Conservation (phyloP, 2,329 filamentous ascomycete species). For the Annulohypoxylon truncatum region DNA sequence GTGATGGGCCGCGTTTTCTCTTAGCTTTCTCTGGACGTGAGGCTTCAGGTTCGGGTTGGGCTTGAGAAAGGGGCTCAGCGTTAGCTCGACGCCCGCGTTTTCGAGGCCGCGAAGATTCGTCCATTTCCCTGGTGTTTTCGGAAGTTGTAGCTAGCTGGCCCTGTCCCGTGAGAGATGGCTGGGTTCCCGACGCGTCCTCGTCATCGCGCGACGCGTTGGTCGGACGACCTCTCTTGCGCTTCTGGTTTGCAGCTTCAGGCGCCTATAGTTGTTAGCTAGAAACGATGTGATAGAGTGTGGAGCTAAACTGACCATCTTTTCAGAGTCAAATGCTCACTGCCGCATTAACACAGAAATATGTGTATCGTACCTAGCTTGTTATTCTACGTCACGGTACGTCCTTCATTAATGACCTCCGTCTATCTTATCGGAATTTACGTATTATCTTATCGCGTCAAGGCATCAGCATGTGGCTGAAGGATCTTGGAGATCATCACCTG, state of each 20-base stretch:
- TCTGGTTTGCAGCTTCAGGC: constrained; percentile 49
- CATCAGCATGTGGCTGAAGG: constrained; percentile 7
- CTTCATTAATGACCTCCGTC: constrained; percentile 5
- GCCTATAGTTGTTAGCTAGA: constrained; percentile 35
- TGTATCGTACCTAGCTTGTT: background rate
- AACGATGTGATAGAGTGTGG: background rate
- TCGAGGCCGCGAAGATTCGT: constrained; percentile 38
- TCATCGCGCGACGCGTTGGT: constrained; percentile 55
- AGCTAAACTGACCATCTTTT: constrained; percentile 24
- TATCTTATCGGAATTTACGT: constrained; percentile 26
- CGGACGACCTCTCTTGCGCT: constrained; percentile 59
- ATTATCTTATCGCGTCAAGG: constrained; percentile 5
- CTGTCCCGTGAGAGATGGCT: constrained; percentile 36
- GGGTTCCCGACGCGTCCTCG: constrained; percentile 44
- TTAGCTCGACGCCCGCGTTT: constrained; percentile 45
- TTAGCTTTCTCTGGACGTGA: constrained; percentile 35
- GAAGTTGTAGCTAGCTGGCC: constrained; percentile 25
- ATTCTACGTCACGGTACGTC: background rate
- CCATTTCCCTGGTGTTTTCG: constrained; percentile 31
- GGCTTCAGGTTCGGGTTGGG: constrained; percentile 36
- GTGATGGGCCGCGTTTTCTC: constrained; percentile 47
- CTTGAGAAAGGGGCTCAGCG: constrained; percentile 15
- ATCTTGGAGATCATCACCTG: background rate
- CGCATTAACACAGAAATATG: background rate
- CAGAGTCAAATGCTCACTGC: background rate